Evolutionary conservation across 1,139 yeast species (phyloP).

Genomic region (Magnusiomyces clavatus): DNA sequence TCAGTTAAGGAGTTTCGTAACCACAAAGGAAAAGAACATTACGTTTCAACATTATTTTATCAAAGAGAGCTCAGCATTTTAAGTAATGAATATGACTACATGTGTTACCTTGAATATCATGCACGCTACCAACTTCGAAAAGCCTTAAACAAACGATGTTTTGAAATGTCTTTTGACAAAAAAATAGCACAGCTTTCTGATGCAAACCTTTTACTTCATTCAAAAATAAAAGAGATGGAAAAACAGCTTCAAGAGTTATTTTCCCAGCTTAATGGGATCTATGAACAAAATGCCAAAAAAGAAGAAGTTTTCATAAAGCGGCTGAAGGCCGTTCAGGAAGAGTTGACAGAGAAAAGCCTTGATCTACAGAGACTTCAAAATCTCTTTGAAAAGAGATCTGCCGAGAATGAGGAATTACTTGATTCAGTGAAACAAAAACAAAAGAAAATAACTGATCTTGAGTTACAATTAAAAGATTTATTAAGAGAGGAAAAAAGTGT

Average conservation of each 20-base stretch:
- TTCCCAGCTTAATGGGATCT: constrained; percentile 23
- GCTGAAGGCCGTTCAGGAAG: constrained; percentile 4
- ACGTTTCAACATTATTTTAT: constrained; percentile 36
- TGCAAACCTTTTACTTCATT: constrained; percentile 27
- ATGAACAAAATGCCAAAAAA: constrained; percentile 11
- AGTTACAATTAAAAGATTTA: constrained; percentile 20
- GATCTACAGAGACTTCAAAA: constrained; percentile 18
- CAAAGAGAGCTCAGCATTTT: constrained; percentile 51
- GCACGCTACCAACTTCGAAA: constrained; percentile 36
- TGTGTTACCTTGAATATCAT: constrained; percentile 47
- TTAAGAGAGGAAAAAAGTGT: constrained; percentile 14
- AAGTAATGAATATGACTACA: constrained; percentile 58
- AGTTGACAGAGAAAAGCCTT: constrained; percentile 22
- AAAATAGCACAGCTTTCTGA: constrained; percentile 33
- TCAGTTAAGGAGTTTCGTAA: not conserved
- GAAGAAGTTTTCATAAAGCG: constrained; percentile 4
- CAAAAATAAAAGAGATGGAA: not conserved
- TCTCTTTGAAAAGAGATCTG: constrained; percentile 19
- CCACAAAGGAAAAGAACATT: not conserved
- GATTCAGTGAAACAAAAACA: constrained; percentile 12
- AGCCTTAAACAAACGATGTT: constrained; percentile 9
- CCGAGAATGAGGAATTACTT: constrained; percentile 17
- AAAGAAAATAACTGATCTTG: constrained; percentile 19
- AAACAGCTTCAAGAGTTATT: constrained; percentile 9
- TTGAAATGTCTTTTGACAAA: constrained; percentile 27